Conservation (phyloP, 2,329 filamentous ascomycete species). For the Fonsecaea nubica region DNA sequence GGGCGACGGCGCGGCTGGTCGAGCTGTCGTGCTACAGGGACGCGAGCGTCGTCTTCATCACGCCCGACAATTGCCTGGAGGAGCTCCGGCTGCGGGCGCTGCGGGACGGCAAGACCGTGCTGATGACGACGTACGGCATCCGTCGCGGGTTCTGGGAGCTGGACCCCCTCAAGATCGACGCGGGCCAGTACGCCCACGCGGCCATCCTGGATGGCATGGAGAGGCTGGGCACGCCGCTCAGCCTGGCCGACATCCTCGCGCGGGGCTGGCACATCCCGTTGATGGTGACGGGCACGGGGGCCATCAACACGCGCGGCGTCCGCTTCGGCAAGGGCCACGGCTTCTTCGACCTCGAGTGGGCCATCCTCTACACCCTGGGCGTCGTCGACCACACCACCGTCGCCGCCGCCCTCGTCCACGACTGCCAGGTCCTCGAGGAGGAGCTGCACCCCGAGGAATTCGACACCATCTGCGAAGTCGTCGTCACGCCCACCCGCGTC, state of each 20-base stretch:
- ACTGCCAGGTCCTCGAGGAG: constrained; percentile 51
- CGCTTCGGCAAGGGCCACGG: constrained; percentile 51
- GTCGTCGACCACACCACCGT: constrained; percentile 41
- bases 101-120: constrained; percentile 50
- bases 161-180: constrained; percentile 45
- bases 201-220: constrained; percentile 54
- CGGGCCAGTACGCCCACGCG: constrained; percentile 32
- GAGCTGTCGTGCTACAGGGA: constrained; percentile 45
- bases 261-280: constrained; percentile 43
- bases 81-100: constrained; percentile 48
- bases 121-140: constrained; percentile 53
- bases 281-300: constrained; percentile 51
- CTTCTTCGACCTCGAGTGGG: constrained; percentile 55
- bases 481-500: constrained; percentile 48
- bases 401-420: constrained; percentile 49
- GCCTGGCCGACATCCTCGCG: constrained; percentile 46
- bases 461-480: constrained; percentile 52
- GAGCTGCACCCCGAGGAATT: constrained; percentile 46
- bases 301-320: constrained; percentile 48
- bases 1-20: constrained; percentile 45
- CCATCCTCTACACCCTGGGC: constrained; percentile 47
- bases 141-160: constrained; percentile 52
- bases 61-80: constrained; percentile 55
- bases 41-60: constrained; percentile 48
- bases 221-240: constrained; percentile 45